phyloP scores from a whole-genome alignment of 2,329 filamentous ascomycete species.

The Diatrype stigma region DNA sequence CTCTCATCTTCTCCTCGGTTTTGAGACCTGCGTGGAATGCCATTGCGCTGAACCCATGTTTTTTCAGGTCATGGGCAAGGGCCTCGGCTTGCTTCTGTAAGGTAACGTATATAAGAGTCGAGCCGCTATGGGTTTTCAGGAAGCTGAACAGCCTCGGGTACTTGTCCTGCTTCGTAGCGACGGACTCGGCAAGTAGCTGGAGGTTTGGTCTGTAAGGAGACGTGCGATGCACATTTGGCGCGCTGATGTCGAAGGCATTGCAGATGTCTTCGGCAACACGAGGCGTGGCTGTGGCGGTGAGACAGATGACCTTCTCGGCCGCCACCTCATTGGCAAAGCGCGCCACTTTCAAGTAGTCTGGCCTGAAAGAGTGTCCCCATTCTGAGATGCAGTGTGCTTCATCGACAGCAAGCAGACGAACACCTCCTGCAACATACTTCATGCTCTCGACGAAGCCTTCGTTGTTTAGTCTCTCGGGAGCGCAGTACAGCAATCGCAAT shows the following conservation, averaged over 20 bases:
- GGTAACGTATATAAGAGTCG: conserved; percentile 59
- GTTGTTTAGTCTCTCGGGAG: conserved; percentile 58
- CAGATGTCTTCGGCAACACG: conserved; percentile 53
- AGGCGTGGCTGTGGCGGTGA: conserved; percentile 57
- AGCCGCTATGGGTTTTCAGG: conserved; percentile 45
- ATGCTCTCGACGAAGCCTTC: conserved; percentile 55
- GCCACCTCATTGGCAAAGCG: conserved; percentile 51
- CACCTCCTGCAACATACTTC: conserved; percentile 48
- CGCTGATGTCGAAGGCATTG: conserved; percentile 45
- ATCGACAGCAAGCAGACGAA: conserved; percentile 54
- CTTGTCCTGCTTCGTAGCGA: conserved; percentile 39
- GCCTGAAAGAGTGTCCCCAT: conserved; percentile 29
- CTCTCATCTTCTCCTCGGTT: conserved; percentile 35
- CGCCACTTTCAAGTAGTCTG: conserved; percentile 36
- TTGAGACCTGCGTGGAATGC: conserved; percentile 50
- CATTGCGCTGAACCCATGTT: conserved; percentile 36
- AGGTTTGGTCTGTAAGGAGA: conserved; percentile 57
- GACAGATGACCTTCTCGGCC: conserved; percentile 55
- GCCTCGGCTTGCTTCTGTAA: conserved; percentile 48
- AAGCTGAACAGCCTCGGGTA: conserved; percentile 43
- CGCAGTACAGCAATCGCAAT: conserved; percentile 53
- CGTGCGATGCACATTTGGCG: conserved; percentile 51
- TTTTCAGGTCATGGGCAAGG: conserved; percentile 34
- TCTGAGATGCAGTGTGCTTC: conserved; percentile 58
- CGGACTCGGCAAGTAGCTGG: conserved; percentile 45